Conservation (phyloP, 352 stramenopile genomes). For the Blastocystis sp. region DNA sequence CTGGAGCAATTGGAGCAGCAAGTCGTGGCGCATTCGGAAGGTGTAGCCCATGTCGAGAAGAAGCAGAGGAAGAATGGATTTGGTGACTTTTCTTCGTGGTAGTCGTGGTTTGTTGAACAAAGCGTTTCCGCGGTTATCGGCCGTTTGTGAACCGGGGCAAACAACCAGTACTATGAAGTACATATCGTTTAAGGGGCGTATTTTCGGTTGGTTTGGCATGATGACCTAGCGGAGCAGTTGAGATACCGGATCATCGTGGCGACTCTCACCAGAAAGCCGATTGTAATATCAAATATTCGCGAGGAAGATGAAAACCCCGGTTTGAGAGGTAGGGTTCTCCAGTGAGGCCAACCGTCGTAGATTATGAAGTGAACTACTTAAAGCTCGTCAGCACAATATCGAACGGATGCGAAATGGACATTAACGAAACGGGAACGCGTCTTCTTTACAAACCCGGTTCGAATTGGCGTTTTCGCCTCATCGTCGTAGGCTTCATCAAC, state of each 20-base stretch:
- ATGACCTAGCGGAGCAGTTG: conserved; percentile 81
- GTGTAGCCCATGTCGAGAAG: conserved; percentile 49
- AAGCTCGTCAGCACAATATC: conserved; percentile 91
- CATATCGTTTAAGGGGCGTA: conserved; percentile 65
- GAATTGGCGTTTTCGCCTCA: not conserved
- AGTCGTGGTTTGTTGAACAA: conserved; percentile 59
- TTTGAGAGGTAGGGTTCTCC: conserved; percentile 74
- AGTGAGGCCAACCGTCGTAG: conserved; percentile 36
- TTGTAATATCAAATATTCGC: conserved; percentile 92
- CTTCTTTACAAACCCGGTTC: conserved; percentile 85
- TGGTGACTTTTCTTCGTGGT: conserved; percentile 81
- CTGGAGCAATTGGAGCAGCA: conserved; percentile 72
- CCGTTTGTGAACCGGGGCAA: not conserved
- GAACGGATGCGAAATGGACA: conserved; percentile 94
- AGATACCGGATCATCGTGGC: conserved; percentile 87
- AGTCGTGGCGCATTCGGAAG: not conserved
- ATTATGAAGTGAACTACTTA: conserved; percentile 94
- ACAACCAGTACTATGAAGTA: conserved; percentile 64
- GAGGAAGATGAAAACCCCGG: conserved; percentile 88
- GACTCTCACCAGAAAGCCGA: conserved; percentile 84
- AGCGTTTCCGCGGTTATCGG: not conserved
- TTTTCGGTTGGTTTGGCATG: not conserved
- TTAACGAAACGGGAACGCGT: conserved; percentile 96
- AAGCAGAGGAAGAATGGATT: conserved; percentile 74
- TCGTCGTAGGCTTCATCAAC: conserved; percentile 82